These are phyloP conservation scores for Lathyrus tuberosus DNA, from an alignment of 306 rosid species.

Conservation along the genomic window DNA sequence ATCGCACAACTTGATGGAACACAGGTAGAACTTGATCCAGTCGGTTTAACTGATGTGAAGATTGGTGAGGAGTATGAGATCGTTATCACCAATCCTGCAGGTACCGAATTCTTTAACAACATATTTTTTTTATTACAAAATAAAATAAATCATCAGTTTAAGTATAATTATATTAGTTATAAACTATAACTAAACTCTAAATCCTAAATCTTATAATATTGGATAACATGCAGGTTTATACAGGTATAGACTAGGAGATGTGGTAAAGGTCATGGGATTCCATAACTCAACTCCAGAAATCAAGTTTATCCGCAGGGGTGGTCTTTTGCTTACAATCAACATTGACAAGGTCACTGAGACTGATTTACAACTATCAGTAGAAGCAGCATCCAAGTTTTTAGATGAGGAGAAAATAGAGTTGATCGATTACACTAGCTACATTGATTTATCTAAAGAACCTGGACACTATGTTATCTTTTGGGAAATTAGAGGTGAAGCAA, in stretches of 20 bases:
- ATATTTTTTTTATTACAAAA: no score
- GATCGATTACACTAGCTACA: slow-evolving; percentile 79
- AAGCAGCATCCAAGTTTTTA: slow-evolving; percentile 55
- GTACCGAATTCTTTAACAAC: no score
- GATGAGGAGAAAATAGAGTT: slow-evolving; percentile 73
- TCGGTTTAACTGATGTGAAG: slow-evolving; percentile 71
- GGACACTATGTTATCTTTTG: slow-evolving; percentile 88
- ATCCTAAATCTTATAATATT: no score
- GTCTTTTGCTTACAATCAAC: slow-evolving; percentile 70
- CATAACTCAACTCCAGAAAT: slow-evolving; percentile 80
- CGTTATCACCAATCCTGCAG: slow-evolving; percentile 65
- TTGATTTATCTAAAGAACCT: slow-evolving; percentile 63
- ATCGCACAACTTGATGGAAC: slow-evolving; percentile 23
- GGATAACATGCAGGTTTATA: slow-evolving; percentile 53
- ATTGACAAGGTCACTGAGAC: slow-evolving; percentile 92
- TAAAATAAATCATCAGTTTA: no score
- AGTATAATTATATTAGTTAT: no score
- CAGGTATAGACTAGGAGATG: slow-evolving; percentile 80
- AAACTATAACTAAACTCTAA: no score
- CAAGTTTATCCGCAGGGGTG: slow-evolving; percentile 64
- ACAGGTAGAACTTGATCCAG: slow-evolving; percentile 47
- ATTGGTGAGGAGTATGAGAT: slow-evolving; percentile 77
- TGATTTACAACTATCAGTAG: slow-evolving; percentile 79
- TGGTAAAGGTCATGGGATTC: slow-evolving; percentile 77
- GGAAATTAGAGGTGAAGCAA: slow-evolving; percentile 79